Conservation (phyloP, 371 early-diverging fungal species). For the Lichtheimia hyalospora region DNA sequence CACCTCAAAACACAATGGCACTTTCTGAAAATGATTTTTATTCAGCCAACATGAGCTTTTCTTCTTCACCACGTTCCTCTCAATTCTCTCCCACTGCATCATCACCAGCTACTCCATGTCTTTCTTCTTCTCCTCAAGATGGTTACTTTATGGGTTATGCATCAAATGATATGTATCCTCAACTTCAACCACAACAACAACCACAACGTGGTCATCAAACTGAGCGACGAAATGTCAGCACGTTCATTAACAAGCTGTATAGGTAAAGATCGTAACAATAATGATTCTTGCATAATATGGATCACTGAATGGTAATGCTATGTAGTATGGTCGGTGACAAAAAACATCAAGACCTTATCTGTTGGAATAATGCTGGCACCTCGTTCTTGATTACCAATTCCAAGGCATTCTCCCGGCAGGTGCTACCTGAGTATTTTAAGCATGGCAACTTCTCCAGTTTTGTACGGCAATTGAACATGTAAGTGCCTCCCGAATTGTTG, state of each 20-base stretch:
- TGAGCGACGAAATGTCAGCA: slow-evolving; percentile 14
- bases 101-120: slow-evolving; percentile 1
- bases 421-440: slow-evolving; percentile 89
- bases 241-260: slow-evolving; percentile 32
- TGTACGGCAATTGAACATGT: slow-evolving; percentile 95
- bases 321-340: slow-evolving; percentile 74
- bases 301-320: background rate
- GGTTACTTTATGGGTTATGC: background rate
- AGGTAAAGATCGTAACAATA: slow-evolving; percentile 15
- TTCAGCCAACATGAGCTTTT: background rate
- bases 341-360: slow-evolving; percentile 66
- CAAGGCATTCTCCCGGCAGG: slow-evolving; percentile 79
- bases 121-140: slow-evolving; percentile 7
- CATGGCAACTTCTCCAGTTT: slow-evolving; percentile 94
- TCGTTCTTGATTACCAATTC: slow-evolving; percentile 69
- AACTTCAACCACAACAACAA: slow-evolving; percentile 24
- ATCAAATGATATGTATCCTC: background rate
- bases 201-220: slow-evolving; percentile 5
- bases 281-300: background rate
- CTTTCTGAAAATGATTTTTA: background rate
- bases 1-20: background rate
- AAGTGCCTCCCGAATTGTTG: slow-evolving; percentile 29
- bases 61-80: slow-evolving; percentile 2
- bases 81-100: slow-evolving; percentile 8
- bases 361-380: slow-evolving; percentile 74